These are phyloP conservation scores for Mercurialis annua DNA, from an alignment of 345 rosid genomes.

Conservation along the genomic window DNA sequence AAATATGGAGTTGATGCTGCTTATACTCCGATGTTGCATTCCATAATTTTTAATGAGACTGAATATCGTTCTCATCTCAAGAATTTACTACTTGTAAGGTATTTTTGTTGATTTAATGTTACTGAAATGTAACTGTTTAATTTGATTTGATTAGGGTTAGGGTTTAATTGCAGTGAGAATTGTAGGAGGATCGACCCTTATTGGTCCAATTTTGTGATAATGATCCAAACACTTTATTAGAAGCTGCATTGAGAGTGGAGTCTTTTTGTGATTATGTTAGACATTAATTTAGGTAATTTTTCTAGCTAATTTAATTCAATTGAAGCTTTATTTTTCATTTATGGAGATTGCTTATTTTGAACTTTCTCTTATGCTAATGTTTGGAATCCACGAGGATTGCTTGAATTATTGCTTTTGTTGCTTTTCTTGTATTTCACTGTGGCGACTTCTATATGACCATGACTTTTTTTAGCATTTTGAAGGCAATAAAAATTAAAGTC, in stretches of 20 bases:
- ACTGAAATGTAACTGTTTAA: too few relatives aligned
- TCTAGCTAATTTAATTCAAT: background rate
- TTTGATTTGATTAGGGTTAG: background rate
- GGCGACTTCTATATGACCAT: too few relatives aligned
- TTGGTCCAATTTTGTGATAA: constrained; percentile 97
- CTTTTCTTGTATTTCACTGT: too few relatives aligned
- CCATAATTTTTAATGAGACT: constrained; percentile 70
- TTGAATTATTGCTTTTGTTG: too few relatives aligned
- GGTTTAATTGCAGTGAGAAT: background rate
- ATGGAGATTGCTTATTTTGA: too few relatives aligned
- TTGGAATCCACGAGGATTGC: too few relatives aligned
- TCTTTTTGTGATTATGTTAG: constrained; percentile 85
- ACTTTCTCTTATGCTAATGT: too few relatives aligned
- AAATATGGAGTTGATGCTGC: constrained; percentile 93
- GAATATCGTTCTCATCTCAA: constrained; percentile 67
- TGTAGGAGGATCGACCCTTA: constrained; percentile 93
- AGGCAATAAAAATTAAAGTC: too few relatives aligned
- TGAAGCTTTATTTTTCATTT: background rate
- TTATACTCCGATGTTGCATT: constrained; percentile 93
- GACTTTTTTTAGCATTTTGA: too few relatives aligned
- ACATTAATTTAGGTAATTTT: constrained; percentile 70
- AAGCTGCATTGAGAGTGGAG: constrained; percentile 80
- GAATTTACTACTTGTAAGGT: constrained; percentile 95
- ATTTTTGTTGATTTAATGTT: background rate
- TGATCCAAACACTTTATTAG: constrained; percentile 70